Percentiles rank a stretch among this genome's conserved stretches.
Evolutionary conservation across 768 basidiomycete genomes (phyloP).

Genomic region (Tylopilus felleus): DNA sequence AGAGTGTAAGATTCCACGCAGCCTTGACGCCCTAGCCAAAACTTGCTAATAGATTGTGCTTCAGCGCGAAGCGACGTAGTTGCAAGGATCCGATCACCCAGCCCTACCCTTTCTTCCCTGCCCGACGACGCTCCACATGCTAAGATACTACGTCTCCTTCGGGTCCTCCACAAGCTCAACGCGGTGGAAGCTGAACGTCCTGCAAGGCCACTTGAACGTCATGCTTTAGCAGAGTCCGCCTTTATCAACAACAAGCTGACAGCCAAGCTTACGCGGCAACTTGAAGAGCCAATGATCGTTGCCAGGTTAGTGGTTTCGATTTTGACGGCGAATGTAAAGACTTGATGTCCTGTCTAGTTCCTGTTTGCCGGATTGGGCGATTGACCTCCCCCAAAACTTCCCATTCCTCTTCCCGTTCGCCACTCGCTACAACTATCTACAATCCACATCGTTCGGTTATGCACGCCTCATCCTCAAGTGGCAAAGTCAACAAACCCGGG

Average conservation of each 20-base stretch:
- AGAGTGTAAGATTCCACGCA: slow-evolving; percentile 48
- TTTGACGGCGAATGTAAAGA: background rate
- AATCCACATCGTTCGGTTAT: slow-evolving; percentile 97
- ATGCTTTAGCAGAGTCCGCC: slow-evolving; percentile 69
- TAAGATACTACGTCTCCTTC: slow-evolving; percentile 86
- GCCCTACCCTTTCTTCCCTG: slow-evolving; percentile 70
- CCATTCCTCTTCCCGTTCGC: slow-evolving; percentile 99
- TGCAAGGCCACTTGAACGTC: slow-evolving; percentile 44
- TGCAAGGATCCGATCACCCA: slow-evolving; percentile 57
- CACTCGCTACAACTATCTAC: slow-evolving; percentile 94
- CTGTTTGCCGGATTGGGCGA: slow-evolving; percentile 95
- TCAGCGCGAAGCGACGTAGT: slow-evolving; percentile 37
- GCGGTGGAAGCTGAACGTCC: slow-evolving; percentile 65
- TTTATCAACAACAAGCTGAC: slow-evolving; percentile 98
- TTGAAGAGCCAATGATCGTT: slow-evolving; percentile 99
- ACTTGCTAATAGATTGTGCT: slow-evolving; percentile 16
- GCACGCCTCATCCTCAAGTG: slow-evolving; percentile 92
- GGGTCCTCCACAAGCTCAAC: slow-evolving; percentile 83
- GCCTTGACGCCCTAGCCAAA: background rate
- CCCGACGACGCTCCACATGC: slow-evolving; percentile 82
- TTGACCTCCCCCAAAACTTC: slow-evolving; percentile 94
- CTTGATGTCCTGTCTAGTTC: slow-evolving; percentile 49
- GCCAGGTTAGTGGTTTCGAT: slow-evolving; percentile 66
- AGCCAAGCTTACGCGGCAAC: slow-evolving; percentile 93
- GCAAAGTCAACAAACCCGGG: slow-evolving; percentile 83